Evolutionary conservation across 768 basidiomycete genomes (phyloP), one percentile per base, ranked within the genome.

Genomic region (Tephrocybe rancida): DNA sequence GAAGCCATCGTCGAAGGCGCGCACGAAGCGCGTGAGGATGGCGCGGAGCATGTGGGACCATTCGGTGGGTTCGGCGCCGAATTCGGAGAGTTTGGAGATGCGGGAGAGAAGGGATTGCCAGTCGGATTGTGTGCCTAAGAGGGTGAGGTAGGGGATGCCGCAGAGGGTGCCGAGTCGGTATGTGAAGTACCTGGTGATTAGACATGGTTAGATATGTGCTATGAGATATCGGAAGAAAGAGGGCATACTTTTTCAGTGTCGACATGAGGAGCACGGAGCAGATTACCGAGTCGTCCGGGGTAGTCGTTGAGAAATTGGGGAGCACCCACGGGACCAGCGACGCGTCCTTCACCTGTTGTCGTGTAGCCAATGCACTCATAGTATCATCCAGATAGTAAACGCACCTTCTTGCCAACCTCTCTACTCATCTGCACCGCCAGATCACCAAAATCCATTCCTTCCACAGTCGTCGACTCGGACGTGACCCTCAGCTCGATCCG

Each of bases 361-460:
- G 35, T 16, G 35, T 37, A n/a, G n/a, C n/a, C 5, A 37, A 13
- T 37, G 35, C 10, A 37, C 6, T 37, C 35, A 8, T 8, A 37
- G 35, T 6, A 9, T 37, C n/a, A n/a, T n/a, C n/a, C n/a, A n/a
- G n/a, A 16, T 16, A 5, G 5, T 30, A 13, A 37, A 16, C 16
- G 16, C 16, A 37, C 35, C 35, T 37, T 37, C 35, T 37, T 37
- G 14, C 14, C 7, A 16, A 37, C n/a, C 35, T 37, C 11, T 37
- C n/a, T 16, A 5, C 57, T 61, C 65, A 73, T 66, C 30, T 64
- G 60, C 52, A 27, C 54, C 29, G 22, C 72, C 60, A 67, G 69
- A 42, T 45, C 38, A 2, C 65, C 64, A 18, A 71, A 71, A 55
- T 79, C 68, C 25, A 72, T 29, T 44, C 48, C 52, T 29, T 62